Evolutionary conservation across 2,329 filamentous ascomycete species (phyloP).

Genomic region (Phialocephala subalpina): DNA sequence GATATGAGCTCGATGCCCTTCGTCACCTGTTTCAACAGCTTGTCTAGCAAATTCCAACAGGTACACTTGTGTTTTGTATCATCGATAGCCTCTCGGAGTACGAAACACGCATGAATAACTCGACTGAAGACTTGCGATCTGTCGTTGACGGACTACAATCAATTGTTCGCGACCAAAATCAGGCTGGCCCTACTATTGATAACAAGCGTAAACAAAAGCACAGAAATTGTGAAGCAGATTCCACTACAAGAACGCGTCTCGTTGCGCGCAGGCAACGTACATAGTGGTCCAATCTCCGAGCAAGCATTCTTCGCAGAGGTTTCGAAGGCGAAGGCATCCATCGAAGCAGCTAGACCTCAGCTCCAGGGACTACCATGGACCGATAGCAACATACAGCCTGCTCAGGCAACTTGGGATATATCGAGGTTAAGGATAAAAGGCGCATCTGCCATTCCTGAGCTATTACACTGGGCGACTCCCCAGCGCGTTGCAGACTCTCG

Average conservation of each 20-base stretch:
- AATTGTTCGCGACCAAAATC: not conserved
- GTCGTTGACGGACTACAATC: not conserved
- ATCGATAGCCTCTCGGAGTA: not conserved
- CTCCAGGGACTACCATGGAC: conserved; percentile 1
- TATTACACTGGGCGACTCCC: not conserved
- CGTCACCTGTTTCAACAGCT: conserved; percentile 2
- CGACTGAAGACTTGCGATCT: not conserved
- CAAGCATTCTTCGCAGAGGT: not conserved
- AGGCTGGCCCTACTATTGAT: not conserved
- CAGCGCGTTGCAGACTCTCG: not conserved
- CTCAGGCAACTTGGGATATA: too few relatives aligned
- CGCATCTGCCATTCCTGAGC: not conserved
- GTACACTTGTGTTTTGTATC: not conserved
- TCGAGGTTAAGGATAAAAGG: conserved; percentile 4
- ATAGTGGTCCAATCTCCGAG: too few relatives aligned
- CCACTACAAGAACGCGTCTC: too few relatives aligned
- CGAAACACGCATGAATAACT: conserved; percentile 1
- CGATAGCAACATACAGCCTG: not conserved
- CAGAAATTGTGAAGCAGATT: too few relatives aligned
- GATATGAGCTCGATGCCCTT: not conserved
- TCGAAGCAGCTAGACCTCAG: not conserved
- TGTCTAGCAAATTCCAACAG: not conserved
- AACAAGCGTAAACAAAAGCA: conserved; percentile 1
- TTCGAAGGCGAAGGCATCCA: not conserved
- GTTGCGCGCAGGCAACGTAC: too few relatives aligned